Conservation (phyloP, 1,284 basidiomycete genomes). For the Cutaneotrichosporon spelunceum region DNA sequence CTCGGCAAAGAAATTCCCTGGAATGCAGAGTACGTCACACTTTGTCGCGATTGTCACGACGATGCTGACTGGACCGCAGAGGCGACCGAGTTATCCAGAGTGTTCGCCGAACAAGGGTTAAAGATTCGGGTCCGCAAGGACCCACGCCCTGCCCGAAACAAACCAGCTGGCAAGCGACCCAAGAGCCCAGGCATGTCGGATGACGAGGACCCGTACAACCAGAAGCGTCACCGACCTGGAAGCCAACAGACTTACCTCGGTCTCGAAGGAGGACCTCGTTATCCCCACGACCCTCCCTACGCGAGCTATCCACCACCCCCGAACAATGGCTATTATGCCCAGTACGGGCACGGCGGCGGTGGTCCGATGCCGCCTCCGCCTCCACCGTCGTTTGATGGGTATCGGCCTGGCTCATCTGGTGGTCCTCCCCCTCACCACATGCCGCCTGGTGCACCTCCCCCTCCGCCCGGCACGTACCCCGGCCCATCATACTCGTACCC, state of each 20-base stretch:
- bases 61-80: slow-evolving; percentile 38
- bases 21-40: slow-evolving; percentile 59
- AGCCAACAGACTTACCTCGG: slow-evolving; percentile 7
- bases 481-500: slow-evolving; percentile 10
- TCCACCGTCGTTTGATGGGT: slow-evolving; percentile 16
- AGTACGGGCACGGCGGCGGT: slow-evolving; percentile 9
- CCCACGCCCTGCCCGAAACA: slow-evolving; percentile 41
- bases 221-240: slow-evolving; percentile 6
- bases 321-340: slow-evolving; percentile 14
- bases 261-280: slow-evolving; percentile 6
- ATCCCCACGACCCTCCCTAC: slow-evolving; percentile 19
- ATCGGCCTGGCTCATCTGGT: slow-evolving; percentile 17
- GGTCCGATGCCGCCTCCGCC: slow-evolving; percentile 21
- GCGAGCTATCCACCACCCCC: slow-evolving; percentile 17
- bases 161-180: slow-evolving; percentile 17
- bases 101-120: slow-evolving; percentile 84
- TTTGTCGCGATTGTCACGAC: neutral
- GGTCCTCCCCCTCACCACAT: slow-evolving; percentile 15
- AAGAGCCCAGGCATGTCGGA: slow-evolving; percentile 23
- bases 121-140: slow-evolving; percentile 90
- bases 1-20: slow-evolving; percentile 90
- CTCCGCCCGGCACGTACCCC: slow-evolving; percentile 11
- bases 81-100: slow-evolving; percentile 80
- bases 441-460: slow-evolving; percentile 12
- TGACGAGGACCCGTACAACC: slow-evolving; percentile 21